phyloP scores from a whole-genome alignment of 2,329 filamentous ascomycete genomes.

The Nemania diffusa region DNA sequence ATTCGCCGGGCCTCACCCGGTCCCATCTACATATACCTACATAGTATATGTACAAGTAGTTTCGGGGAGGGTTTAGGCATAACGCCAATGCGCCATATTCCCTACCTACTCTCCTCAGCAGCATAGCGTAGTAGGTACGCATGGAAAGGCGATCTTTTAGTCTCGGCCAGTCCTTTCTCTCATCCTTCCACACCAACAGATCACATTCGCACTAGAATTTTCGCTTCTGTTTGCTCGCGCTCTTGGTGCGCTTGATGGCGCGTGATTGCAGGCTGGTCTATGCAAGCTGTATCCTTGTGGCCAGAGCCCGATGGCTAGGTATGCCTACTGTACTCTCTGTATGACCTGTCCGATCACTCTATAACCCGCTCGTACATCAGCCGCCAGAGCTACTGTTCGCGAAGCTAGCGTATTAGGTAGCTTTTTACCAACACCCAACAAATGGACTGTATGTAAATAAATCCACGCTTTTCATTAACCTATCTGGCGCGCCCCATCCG shows the following conservation, averaged over 20 bases:
- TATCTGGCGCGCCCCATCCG: conserved; percentile 17
- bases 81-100: conserved; percentile 36
- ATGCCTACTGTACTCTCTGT: conserved; percentile 6
- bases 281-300: conserved; percentile 24
- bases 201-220: conserved; percentile 36
- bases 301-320: conserved; percentile 13
- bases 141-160: conserved; percentile 39
- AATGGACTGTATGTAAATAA: background rate
- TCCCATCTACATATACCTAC: conserved; percentile 21
- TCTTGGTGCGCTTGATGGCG: conserved; percentile 23
- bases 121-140: background rate
- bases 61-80: conserved; percentile 9
- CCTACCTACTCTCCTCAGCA: conserved; percentile 16
- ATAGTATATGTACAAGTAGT: background rate
- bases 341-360: conserved; percentile 13
- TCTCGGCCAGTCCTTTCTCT: conserved; percentile 44
- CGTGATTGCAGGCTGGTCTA: conserved; percentile 33
- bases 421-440: background rate
- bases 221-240: conserved; percentile 20
- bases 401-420: background rate
- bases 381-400: background rate
- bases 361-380: background rate
- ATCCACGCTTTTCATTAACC: conserved; percentile 7
- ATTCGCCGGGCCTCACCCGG: conserved; percentile 17
- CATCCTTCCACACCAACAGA: conserved; percentile 38